Base-by-base conservation (phyloP, 1,139 yeast genomes). In the Hemisphaericaspora lyxosophila region DNA sequence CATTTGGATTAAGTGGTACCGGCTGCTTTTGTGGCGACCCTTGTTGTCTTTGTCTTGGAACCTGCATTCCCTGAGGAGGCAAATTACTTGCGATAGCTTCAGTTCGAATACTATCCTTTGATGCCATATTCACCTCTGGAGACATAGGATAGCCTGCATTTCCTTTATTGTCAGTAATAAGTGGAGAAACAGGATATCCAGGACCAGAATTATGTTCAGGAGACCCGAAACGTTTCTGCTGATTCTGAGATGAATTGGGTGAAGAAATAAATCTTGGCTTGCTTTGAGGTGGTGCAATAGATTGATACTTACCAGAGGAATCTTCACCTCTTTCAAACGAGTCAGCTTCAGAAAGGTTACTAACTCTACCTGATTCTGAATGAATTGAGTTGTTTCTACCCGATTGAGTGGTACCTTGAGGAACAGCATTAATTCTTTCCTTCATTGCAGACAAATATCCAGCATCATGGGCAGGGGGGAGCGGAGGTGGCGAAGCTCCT, bases 171-270 rank as follows among this genome's bases (percentile, higher is more conserved):
- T 8, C 20, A 9, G 15, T 26, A 2, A 26, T 19, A 5, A 26
- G 3, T 7, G 49, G 49, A n/a, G 48, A 46, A 13, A 46, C 42
- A 4, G 49, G 49, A 36, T 46, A 46, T 11, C 23, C 32, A 26
- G 41, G 38, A 11, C 47, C 49, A 30, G 44, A 16, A 26, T 26
- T 24, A 1, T 9, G 13, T 7, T 36, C 45, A 6, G 44, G 43
- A 13, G 45, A 39, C 19, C 19, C 29, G 31, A 51, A 53, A 8
- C 45, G 39, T 17, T 57, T 55, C 1, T 50, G 20, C 29, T 55
- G 58, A 42, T 65, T 66, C 44, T 66, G 72, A 6, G 65, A 51
- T 25, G 52, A 50, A 43, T 62, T 65, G 13, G 73, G 73, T 11
- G 70, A 62, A 7, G 60, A 51, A 28, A 67, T 67, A 34, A 57